These are phyloP conservation scores for Takashimella tepidaria DNA, from an alignment of 1,284 basidiomycete species.

Conservation along the genomic window DNA sequence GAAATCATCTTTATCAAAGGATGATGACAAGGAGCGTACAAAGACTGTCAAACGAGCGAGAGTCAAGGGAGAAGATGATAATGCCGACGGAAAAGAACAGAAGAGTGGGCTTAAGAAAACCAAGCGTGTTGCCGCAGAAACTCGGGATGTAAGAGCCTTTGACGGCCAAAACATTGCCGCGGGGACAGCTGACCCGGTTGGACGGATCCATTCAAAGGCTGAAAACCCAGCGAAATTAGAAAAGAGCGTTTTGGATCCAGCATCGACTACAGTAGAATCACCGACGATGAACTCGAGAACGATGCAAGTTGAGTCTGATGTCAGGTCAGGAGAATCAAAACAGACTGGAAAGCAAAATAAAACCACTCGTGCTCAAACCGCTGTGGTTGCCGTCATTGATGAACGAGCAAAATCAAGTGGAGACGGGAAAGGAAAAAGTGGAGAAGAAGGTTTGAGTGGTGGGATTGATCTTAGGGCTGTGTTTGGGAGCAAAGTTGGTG, in stretches of 20 bases:
- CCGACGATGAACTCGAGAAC: background rate
- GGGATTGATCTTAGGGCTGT: conserved; percentile 24
- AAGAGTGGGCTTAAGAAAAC: background rate
- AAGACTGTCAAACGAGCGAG: background rate
- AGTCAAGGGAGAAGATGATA: too few relatives aligned
- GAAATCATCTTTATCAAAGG: background rate
- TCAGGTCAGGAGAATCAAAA: too few relatives aligned
- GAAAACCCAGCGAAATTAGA: too few relatives aligned
- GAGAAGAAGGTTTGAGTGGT: conserved; percentile 1
- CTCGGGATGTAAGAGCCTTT: too few relatives aligned
- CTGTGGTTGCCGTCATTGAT: conserved; percentile 28
- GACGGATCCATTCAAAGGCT: too few relatives aligned
- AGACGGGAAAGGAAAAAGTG: conserved; percentile 4
- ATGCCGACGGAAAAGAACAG: background rate
- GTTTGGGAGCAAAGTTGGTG: conserved; percentile 8
- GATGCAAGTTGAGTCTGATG: background rate
- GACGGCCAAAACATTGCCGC: background rate
- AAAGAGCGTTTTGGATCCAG: too few relatives aligned
- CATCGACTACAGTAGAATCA: background rate
- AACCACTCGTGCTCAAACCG: conserved; percentile 16
- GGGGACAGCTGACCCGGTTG: too few relatives aligned
- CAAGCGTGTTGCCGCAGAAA: background rate
- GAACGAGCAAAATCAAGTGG: conserved; percentile 9
- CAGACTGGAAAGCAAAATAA: conserved; percentile 4
- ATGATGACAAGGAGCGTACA: background rate